Conservation (phyloP, 257 asterid genomes). For the Capsicum chinense region DNA sequence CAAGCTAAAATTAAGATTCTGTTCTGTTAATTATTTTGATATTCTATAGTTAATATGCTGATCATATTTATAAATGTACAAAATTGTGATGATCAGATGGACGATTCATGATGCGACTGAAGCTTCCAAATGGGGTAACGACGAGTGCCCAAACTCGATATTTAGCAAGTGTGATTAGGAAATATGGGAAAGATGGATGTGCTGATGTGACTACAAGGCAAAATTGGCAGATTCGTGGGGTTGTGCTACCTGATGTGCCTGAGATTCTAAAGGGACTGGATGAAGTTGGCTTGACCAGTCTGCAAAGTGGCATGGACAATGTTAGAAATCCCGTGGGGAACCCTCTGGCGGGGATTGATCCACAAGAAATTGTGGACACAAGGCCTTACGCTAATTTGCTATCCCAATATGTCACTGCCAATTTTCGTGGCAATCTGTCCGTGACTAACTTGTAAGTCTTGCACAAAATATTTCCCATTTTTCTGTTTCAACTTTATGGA, state of each 20-base stretch:
- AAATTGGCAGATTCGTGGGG: conserved; percentile 97
- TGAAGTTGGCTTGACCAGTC: conserved; percentile 84
- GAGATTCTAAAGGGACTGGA: conserved; percentile 82
- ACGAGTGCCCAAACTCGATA: conserved; percentile 87
- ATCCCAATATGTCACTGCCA: conserved; percentile 84
- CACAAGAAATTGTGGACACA: conserved; percentile 83
- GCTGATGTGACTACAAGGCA: conserved; percentile 95
- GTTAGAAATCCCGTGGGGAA: conserved; percentile 97
- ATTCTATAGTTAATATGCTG: not conserved
- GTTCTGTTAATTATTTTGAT: not conserved
- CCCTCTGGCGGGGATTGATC: conserved; percentile 96
- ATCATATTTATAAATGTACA: not conserved
- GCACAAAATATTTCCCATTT: not conserved
- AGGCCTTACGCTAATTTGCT: conserved; percentile 79
- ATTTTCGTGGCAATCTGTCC: conserved; percentile 76
- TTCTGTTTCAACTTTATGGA: not conserved
- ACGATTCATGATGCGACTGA: conserved; percentile 94
- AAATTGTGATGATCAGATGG: conserved; percentile 61
- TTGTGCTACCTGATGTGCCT: conserved; percentile 82
- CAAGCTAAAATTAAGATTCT: not conserved
- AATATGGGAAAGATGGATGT: conserved; percentile 88
- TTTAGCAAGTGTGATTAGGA: conserved; percentile 73
- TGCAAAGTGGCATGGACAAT: conserved; percentile 99
- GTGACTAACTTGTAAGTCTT: conserved; percentile 79
- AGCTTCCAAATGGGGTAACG: conserved; percentile 96